Conservation (phyloP, 352 stramenopile species). For the Achlya hypogyna region DNA sequence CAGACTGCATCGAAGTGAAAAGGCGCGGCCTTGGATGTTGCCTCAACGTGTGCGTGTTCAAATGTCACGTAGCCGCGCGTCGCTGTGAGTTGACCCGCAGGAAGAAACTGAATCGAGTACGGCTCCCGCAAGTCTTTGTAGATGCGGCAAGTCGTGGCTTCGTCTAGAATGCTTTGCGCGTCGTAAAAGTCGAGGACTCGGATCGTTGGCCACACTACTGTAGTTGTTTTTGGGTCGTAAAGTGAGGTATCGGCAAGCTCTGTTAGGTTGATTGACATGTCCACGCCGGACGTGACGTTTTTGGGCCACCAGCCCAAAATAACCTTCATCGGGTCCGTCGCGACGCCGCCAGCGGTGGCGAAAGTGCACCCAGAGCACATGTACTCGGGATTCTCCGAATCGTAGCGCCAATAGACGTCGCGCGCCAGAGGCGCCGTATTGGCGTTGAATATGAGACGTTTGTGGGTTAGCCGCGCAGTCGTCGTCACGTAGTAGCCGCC, state of each 20-base stretch:
- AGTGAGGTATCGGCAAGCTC: conserved; percentile 11
- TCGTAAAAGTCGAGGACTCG: conserved; percentile 53
- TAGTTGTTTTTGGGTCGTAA: neutral
- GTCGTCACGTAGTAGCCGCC: conserved; percentile 14
- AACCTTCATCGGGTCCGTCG: conserved; percentile 37
- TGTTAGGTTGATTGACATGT: conserved; percentile 25
- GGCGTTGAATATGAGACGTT: conserved; percentile 20
- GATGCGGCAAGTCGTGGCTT: conserved; percentile 28
- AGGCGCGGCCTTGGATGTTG: conserved; percentile 24
- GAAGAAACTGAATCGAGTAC: conserved; percentile 39
- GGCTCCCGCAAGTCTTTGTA: conserved; percentile 22
- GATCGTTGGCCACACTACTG: conserved; percentile 46
- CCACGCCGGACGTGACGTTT: conserved; percentile 52
- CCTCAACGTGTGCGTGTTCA: conserved; percentile 29
- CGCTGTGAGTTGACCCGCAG: conserved; percentile 24
- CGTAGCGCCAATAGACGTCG: conserved; percentile 59
- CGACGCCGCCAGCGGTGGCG: neutral
- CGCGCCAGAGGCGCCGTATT: conserved; percentile 34
- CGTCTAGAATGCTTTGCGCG: conserved; percentile 40
- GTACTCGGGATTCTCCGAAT: conserved; percentile 30
- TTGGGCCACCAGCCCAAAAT: conserved; percentile 45
- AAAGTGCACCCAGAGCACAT: conserved; percentile 29
- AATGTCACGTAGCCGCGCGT: conserved; percentile 45
- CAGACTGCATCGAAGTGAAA: conserved; percentile 44
- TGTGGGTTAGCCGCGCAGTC: neutral